These are phyloP conservation scores for Aspergillus tanneri DNA, from an alignment of 2,329 filamentous ascomycete genomes.

Conservation along the genomic window DNA sequence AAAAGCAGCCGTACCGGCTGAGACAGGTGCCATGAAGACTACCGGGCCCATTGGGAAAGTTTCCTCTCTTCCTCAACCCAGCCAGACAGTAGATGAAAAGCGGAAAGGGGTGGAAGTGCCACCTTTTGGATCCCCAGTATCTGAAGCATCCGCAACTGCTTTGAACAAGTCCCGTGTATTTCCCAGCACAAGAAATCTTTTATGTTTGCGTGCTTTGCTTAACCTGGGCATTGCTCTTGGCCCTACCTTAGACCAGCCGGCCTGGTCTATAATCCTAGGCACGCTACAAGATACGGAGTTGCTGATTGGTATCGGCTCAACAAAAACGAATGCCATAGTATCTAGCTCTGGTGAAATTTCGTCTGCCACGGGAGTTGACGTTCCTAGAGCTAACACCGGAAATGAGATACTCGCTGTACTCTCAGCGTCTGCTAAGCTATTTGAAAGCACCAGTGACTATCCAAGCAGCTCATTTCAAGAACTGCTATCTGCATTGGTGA, in stretches of 20 bases:
- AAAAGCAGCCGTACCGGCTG: conserved; percentile 87
- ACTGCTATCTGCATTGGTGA: conserved; percentile 72
- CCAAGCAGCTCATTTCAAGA: conserved; percentile 77
- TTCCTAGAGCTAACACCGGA: conserved; percentile 63
- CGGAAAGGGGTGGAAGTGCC: conserved; percentile 29
- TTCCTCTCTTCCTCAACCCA: conserved; percentile 22
- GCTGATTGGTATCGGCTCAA: conserved; percentile 59
- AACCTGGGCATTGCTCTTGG: conserved; percentile 94
- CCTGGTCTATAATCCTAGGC: conserved; percentile 89
- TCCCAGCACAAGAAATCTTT: conserved; percentile 81
- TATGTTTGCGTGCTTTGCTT: conserved; percentile 86
- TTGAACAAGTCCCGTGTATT: conserved; percentile 51
- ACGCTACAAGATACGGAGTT: conserved; percentile 91
- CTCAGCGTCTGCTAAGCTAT: conserved; percentile 76
- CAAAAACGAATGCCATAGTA: conserved; percentile 29
- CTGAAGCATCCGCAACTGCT: conserved; percentile 27
- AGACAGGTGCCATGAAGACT: conserved; percentile 47
- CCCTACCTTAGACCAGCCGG: conserved; percentile 70
- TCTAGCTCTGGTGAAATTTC: conserved; percentile 30
- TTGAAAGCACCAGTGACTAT: conserved; percentile 91
- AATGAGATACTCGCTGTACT: conserved; percentile 85
- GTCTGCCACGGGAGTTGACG: conserved; percentile 42
- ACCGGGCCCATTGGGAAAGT: conserved; percentile 15
- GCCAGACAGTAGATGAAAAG: conserved; percentile 30
- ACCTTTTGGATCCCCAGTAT: conserved; percentile 23